These are phyloP conservation scores for Rhizoclosmatium globosum DNA, from an alignment of 192 early-diverging fungal species.

Conservation along the genomic window DNA sequence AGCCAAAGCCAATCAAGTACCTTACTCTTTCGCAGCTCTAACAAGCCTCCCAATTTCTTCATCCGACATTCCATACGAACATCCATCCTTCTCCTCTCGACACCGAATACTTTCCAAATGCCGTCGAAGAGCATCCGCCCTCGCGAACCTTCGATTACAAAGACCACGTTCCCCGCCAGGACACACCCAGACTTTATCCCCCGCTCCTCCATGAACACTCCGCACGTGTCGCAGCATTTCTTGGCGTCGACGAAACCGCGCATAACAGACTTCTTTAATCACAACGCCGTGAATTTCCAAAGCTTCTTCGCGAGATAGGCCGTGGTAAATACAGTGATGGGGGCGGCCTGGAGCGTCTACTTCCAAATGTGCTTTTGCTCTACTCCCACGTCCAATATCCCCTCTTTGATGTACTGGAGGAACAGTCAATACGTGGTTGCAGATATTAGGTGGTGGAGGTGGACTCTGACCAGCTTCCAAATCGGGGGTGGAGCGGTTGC, in stretches of 20 bases:
- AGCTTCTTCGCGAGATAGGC: background rate
- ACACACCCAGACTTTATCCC: conserved; percentile 13
- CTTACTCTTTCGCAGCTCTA: background rate
- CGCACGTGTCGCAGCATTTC: conserved; percentile 26
- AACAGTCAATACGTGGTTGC: no score
- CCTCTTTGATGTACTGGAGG: no score
- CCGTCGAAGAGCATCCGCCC: conserved; percentile 23
- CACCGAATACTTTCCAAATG: conserved; percentile 21
- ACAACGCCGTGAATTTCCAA: background rate
- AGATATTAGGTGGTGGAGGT: no score
- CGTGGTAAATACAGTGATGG: conserved; percentile 7
- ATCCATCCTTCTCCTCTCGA: conserved; percentile 5
- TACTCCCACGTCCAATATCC: background rate
- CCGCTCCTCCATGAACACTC: conserved; percentile 24
- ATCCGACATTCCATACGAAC: background rate
- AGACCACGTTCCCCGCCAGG: background rate
- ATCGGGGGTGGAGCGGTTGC: no score
- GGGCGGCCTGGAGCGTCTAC: conserved; percentile 4
- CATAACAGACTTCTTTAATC: conserved; percentile 1
- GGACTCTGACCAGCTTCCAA: no score
- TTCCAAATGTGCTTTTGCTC: background rate
- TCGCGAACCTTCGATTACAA: conserved; percentile 22
- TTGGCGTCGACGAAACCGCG: conserved; percentile 28
- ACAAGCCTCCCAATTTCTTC: conserved; percentile 9
- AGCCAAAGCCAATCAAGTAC: no score